These are phyloP conservation scores for Fusarium begoniae DNA, from an alignment of 2,329 filamentous ascomycete species.

Conservation along the genomic window DNA sequence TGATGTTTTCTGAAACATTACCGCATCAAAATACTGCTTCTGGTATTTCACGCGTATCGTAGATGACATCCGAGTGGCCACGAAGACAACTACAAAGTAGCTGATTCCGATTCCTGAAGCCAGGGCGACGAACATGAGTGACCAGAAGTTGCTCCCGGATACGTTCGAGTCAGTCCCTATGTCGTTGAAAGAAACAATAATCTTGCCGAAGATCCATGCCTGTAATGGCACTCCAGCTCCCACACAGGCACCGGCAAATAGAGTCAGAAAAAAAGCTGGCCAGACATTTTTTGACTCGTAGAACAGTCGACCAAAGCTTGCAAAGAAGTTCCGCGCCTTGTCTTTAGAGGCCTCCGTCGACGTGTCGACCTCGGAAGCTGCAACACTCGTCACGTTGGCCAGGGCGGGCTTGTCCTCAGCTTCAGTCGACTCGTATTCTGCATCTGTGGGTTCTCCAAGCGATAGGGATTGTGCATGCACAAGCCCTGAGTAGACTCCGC, in stretches of 20 bases:
- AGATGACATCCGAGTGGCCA: slow-evolving; percentile 57
- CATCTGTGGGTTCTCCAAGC: slow-evolving; percentile 58
- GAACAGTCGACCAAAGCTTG: slow-evolving; percentile 65
- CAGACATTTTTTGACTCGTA: slow-evolving; percentile 64
- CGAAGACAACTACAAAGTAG: slow-evolving; percentile 57
- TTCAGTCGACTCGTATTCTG: slow-evolving; percentile 45
- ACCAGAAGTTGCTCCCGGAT: slow-evolving; percentile 66
- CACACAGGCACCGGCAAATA: slow-evolving; percentile 57
- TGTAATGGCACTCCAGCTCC: slow-evolving; percentile 59
- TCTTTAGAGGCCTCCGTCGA: slow-evolving; percentile 37
- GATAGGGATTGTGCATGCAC: slow-evolving; percentile 71
- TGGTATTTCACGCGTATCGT: slow-evolving; percentile 64
- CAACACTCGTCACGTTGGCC: slow-evolving; percentile 57
- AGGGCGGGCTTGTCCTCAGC: slow-evolving; percentile 55
- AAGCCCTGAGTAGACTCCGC: slow-evolving; percentile 72
- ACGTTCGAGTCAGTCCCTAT: slow-evolving; percentile 45
- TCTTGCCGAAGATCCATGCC: slow-evolving; percentile 64
- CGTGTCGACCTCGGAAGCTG: slow-evolving; percentile 47
- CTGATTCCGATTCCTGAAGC: slow-evolving; percentile 61
- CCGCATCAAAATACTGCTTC: slow-evolving; percentile 67
- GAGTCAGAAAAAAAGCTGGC: slow-evolving; percentile 59
- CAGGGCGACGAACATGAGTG: slow-evolving; percentile 71
- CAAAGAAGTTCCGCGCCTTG: slow-evolving; percentile 55
- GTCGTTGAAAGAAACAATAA: slow-evolving; percentile 61
- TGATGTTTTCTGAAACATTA: slow-evolving; percentile 66